Evolutionary conservation across 2,329 filamentous ascomycete species (phyloP), one percentile per base, ranked within the genome.

Genomic region (Alternaria atra): DNA sequence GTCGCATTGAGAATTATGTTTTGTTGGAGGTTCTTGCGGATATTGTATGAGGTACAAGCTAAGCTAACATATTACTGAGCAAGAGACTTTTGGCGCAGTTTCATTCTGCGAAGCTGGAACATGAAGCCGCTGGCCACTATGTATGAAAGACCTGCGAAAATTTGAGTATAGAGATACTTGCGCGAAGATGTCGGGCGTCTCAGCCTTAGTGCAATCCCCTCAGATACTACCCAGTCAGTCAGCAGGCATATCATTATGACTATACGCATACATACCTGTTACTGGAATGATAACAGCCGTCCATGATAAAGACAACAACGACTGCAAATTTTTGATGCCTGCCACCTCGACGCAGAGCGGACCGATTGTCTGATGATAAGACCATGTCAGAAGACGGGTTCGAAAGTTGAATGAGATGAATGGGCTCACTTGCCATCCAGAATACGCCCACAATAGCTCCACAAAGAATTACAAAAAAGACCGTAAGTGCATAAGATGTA

Each of bases 381-480:
- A 20, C 20, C 20, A 20, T 20, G 20, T 20, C 20, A 20, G 20
- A 20, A 20, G 20, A 20, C 20, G 20, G 20, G 20, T 20, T 20
- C 20, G 20, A 20, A 20, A 20, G 20, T 20, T 20, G 20, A 20
- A 20, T 20, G 20, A 20, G 20, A 20, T 20, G 20, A 20, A 20
- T 20, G 20, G 20, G 20, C 20, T 20, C 20, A 20, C 20, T 20
- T 27, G 50, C 53, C 53, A 56, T 48, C 54, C 44, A 56, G n/a
- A 50, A 56, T 12, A 56, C 54, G 7, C 29, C 27, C 7, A 53
- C 29, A 10, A 15, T 53, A 4, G 79, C 78, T 2, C 84, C 84
- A 53, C 73, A 73, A 0, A 82, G 27, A 5, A 85, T 61, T 0
- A 79, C 78, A 59, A 83, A 84, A 56, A 84, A 75, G 1, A 83